Evolutionary conservation across 192 early-diverging fungal genomes (phyloP).

Genomic region (Coemansia sp.): DNA sequence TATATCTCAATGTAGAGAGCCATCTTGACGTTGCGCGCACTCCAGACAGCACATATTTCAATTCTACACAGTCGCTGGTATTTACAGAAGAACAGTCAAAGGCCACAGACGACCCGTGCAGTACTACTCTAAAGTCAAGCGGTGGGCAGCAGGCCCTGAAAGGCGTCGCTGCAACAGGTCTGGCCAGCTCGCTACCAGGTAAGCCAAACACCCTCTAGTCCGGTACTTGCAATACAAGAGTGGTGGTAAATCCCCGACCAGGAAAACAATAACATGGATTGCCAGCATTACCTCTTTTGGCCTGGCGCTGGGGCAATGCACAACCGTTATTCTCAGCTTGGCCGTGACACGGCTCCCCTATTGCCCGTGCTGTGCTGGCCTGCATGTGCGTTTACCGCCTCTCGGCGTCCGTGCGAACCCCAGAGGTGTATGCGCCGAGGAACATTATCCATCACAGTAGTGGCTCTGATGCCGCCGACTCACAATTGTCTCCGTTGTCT

Average conservation of each 20-base stretch:
- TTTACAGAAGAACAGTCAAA: background rate
- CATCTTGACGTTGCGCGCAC: background rate
- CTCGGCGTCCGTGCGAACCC: background rate
- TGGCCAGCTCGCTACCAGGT: background rate
- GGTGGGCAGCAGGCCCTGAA: background rate
- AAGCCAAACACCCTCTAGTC: background rate
- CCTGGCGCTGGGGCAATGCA: background rate
- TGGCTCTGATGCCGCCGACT: background rate
- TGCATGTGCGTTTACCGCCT: background rate
- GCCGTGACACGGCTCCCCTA: background rate
- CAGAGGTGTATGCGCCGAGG: background rate
- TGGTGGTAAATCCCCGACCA: slow-evolving; percentile 1
- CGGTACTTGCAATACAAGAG: background rate
- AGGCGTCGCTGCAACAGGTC: background rate
- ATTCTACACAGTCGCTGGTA: background rate
- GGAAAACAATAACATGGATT: slow-evolving; percentile 1
- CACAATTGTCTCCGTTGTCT: background rate
- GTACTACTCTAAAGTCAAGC: background rate
- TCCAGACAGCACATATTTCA: background rate
- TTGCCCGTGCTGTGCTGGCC: background rate
- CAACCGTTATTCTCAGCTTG: background rate
- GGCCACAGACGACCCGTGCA: background rate
- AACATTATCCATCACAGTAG: background rate
- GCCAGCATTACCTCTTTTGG: background rate
- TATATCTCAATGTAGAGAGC: background rate